These are phyloP conservation scores for Phytomonas francai DNA, from an alignment of 208 protist genomes.

Conservation along the genomic window DNA sequence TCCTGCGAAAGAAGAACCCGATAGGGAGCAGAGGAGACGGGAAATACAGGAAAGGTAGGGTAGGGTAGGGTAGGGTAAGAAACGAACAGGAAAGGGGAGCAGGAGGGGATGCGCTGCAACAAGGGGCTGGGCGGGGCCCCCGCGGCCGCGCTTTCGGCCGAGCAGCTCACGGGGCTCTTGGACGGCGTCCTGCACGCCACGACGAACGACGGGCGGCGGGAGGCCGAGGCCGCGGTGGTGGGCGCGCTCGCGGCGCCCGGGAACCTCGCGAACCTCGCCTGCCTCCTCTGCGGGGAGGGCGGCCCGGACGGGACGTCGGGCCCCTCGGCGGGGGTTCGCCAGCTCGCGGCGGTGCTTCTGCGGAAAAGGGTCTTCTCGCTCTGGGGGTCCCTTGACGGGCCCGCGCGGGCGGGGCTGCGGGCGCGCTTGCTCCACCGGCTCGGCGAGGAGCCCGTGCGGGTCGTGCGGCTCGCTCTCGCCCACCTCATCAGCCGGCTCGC, in stretches of 20 bases:
- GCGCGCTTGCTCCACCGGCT: constrained; percentile 58
- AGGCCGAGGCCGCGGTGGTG: constrained; percentile 37
- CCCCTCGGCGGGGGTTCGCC: constrained; percentile 44
- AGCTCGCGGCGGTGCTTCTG: constrained; percentile 78
- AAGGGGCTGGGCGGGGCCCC: too few relatives aligned
- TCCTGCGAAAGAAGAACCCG: too few relatives aligned
- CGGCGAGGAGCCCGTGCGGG: constrained; percentile 39
- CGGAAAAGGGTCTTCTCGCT: constrained; percentile 71
- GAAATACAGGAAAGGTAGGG: too few relatives aligned
- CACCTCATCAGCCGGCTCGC: constrained; percentile 71
- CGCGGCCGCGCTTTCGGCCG: background rate
- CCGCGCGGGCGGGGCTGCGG: constrained; percentile 41
- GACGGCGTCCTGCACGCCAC: constrained; percentile 33
- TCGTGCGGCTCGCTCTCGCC: constrained; percentile 71
- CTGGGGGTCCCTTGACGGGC: constrained; percentile 41
- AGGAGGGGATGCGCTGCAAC: too few relatives aligned
- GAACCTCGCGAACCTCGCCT: constrained; percentile 43
- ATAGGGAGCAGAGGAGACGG: too few relatives aligned
- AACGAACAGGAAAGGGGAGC: too few relatives aligned
- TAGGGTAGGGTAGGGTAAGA: too few relatives aligned
- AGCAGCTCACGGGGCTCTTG: background rate
- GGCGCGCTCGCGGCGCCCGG: constrained; percentile 25
- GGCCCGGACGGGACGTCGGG: constrained; percentile 18
- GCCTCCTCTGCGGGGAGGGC: constrained; percentile 25
- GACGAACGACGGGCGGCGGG: constrained; percentile 65